These are phyloP conservation scores for Guyanaporus albipodus DNA, from an alignment of 768 basidiomycete species.

Conservation along the genomic window DNA sequence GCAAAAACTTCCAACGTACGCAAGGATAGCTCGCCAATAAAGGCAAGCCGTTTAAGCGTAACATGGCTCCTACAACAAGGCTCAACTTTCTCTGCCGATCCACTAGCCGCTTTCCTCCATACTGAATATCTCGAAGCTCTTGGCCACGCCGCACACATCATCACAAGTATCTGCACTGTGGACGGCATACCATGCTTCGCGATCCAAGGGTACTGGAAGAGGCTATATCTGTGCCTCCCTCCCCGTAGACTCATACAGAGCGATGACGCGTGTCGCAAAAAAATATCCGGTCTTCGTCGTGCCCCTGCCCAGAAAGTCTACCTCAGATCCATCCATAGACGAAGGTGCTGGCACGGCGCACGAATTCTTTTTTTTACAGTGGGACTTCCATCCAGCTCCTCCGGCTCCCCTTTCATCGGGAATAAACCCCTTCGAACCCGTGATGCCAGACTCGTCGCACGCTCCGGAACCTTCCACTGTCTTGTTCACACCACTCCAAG, in stretches of 20 bases:
- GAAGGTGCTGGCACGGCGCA: slow-evolving; percentile 43
- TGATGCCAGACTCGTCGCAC: slow-evolving; percentile 17
- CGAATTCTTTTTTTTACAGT: slow-evolving; percentile 86
- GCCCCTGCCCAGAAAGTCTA: slow-evolving; percentile 61
- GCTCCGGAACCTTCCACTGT: slow-evolving; percentile 67
- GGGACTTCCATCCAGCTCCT: slow-evolving; percentile 79
- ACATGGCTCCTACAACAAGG: neutral
- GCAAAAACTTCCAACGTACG: slow-evolving; percentile 29
- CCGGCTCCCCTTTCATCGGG: slow-evolving; percentile 47
- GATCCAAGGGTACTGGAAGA: slow-evolving; percentile 74
- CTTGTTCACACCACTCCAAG: slow-evolving; percentile 88
- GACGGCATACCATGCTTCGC: slow-evolving; percentile 84
- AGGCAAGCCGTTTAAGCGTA: slow-evolving; percentile 37
- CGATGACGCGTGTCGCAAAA: slow-evolving; percentile 60
- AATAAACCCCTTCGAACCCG: slow-evolving; percentile 42
- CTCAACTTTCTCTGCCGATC: neutral
- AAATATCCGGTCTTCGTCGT: slow-evolving; percentile 78
- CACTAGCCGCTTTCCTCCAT: slow-evolving; percentile 74
- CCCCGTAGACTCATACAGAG: slow-evolving; percentile 64
- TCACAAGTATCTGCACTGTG: slow-evolving; percentile 79
- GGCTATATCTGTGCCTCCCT: slow-evolving; percentile 84
- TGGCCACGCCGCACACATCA: slow-evolving; percentile 63
- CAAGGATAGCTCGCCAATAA: slow-evolving; percentile 66
- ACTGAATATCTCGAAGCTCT: slow-evolving; percentile 68
- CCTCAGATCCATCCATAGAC: slow-evolving; percentile 23